Percentiles rank a stretch among this genome's conserved stretches.
Conservation (phyloP, 2,329 filamentous ascomycete genomes). For the Fusarium algeriense region DNA sequence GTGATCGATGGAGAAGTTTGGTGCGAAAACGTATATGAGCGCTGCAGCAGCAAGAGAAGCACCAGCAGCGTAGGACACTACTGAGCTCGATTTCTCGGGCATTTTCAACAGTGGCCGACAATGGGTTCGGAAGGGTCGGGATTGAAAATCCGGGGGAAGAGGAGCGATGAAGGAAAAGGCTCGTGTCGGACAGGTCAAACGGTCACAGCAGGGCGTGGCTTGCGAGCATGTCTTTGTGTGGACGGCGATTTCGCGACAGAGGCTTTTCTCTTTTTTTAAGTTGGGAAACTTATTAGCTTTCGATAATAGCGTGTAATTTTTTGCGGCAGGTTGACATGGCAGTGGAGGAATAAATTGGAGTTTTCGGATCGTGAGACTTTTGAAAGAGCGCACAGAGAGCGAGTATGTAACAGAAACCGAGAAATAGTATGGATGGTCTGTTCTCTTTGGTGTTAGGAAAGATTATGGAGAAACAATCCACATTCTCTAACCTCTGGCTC, state of each 20-base stretch:
- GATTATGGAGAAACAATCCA: conserved; percentile 30
- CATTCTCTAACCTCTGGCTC: not conserved
- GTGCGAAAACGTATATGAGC: conserved; percentile 95
- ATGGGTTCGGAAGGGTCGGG: conserved; percentile 41
- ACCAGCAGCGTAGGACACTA: conserved; percentile 91
- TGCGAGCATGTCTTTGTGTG: conserved; percentile 41
- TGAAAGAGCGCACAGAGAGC: conserved; percentile 11
- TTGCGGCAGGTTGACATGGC: conserved; percentile 14
- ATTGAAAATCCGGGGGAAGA: conserved; percentile 16
- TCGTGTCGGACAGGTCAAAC: conserved; percentile 45
- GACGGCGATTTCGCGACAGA: conserved; percentile 11
- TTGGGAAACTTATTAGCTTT: conserved; percentile 1
- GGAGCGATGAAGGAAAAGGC: conserved; percentile 3
- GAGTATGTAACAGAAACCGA: conserved; percentile 29
- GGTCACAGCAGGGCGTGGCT: conserved; percentile 40
- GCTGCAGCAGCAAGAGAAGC: conserved; percentile 95
- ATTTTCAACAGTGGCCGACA: conserved; percentile 45
- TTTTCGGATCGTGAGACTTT: not conserved
- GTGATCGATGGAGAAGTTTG: conserved; percentile 95
- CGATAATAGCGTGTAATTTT: not conserved
- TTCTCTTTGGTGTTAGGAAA: conserved; percentile 12
- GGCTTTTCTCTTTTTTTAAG: conserved; percentile 2
- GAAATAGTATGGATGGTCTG: conserved; percentile 14
- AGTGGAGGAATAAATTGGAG: not conserved
- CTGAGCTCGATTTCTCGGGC: conserved; percentile 54